A percentile compares a stretch with the other conserved stretches of the same genome.
Evolutionary conservation across 805 yeast species (phyloP).

Genomic region (Isabelozyma heimii): DNA sequence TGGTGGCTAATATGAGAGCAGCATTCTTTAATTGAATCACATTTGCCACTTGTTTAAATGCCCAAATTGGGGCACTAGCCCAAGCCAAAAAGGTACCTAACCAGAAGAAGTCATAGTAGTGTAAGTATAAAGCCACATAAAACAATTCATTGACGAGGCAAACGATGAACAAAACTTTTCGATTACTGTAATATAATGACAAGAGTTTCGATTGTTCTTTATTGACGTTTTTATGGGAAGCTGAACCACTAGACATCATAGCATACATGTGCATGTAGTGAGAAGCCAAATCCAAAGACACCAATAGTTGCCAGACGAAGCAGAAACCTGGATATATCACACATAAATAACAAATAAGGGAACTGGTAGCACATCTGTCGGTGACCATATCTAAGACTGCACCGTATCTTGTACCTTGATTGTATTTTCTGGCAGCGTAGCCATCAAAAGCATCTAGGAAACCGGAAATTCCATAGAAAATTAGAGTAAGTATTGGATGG

Average conservation of each 20-base stretch:
- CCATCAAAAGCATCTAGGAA: slow-evolving; percentile 96
- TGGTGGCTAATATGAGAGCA: slow-evolving; percentile 70
- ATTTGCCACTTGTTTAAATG: slow-evolving; percentile 87
- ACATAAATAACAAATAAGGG: slow-evolving; percentile 84
- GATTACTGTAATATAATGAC: slow-evolving; percentile 82
- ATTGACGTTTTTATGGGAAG: slow-evolving; percentile 80
- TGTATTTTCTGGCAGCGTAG: slow-evolving; percentile 82
- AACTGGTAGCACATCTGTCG: slow-evolving; percentile 93
- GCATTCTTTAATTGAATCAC: slow-evolving; percentile 87
- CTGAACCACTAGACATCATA: slow-evolving; percentile 72
- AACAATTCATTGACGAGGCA: slow-evolving; percentile 94
- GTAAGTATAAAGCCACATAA: slow-evolving; percentile 83
- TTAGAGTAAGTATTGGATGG: slow-evolving; percentile 77
- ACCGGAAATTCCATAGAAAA: slow-evolving; percentile 83
- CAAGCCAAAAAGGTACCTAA: slow-evolving; percentile 58
- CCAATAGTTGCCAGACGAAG: slow-evolving; percentile 75
- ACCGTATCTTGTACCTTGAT: slow-evolving; percentile 90
- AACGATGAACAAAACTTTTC: slow-evolving; percentile 77
- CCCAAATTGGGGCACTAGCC: slow-evolving; percentile 79
- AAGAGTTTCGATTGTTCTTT: slow-evolving; percentile 68
- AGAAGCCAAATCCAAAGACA: slow-evolving; percentile 83
- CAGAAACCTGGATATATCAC: slow-evolving; percentile 72
- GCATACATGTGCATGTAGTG: slow-evolving; percentile 99
- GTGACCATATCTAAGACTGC: slow-evolving; percentile 99
- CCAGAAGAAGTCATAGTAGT: slow-evolving; percentile 60